phyloP scores from a whole-genome alignment of 768 basidiomycete species.

The Kwoniella heveanensis region DNA sequence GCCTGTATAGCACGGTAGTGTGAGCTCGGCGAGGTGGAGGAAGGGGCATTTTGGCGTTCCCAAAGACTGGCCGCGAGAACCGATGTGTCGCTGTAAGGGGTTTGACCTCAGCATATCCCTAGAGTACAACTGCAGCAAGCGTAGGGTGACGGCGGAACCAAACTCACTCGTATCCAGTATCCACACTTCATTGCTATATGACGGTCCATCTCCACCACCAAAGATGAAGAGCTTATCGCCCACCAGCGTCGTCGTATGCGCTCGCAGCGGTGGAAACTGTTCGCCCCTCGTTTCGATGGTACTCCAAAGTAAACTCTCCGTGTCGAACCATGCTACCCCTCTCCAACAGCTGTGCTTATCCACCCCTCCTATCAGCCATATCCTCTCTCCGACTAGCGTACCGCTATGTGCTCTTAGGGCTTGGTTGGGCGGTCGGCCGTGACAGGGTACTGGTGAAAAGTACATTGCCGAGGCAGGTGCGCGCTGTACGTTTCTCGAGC shows the following conservation, averaged over 20 bases:
- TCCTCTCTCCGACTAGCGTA: constrained; percentile 76
- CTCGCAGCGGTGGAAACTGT: constrained; percentile 76
- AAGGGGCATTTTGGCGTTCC: constrained; percentile 28
- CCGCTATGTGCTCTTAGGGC: constrained; percentile 76
- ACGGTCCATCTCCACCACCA: constrained; percentile 80
- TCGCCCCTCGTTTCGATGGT: constrained; percentile 77
- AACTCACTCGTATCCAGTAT: constrained; percentile 72
- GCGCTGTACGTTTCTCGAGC: constrained; percentile 1
- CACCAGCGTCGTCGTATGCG: constrained; percentile 82
- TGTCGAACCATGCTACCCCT: constrained; percentile 83
- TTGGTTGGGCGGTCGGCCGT: constrained; percentile 43
- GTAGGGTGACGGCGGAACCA: too few species aligned
- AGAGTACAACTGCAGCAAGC: not conserved
- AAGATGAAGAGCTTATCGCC: constrained; percentile 73
- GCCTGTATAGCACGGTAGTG: constrained; percentile 72
- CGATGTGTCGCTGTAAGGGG: constrained; percentile 43
- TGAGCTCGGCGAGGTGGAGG: constrained; percentile 80
- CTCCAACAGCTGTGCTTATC: constrained; percentile 74
- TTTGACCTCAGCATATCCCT: not conserved
- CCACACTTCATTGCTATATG: constrained; percentile 80
- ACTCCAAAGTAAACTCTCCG: constrained; percentile 87
- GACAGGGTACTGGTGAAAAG: constrained; percentile 41
- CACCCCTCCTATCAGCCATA: constrained; percentile 88
- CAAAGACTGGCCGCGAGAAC: constrained; percentile 52
- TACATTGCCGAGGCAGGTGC: constrained; percentile 48